Base-by-base conservation (phyloP, 768 basidiomycete species). In the Leccinum subgranulosum region DNA sequence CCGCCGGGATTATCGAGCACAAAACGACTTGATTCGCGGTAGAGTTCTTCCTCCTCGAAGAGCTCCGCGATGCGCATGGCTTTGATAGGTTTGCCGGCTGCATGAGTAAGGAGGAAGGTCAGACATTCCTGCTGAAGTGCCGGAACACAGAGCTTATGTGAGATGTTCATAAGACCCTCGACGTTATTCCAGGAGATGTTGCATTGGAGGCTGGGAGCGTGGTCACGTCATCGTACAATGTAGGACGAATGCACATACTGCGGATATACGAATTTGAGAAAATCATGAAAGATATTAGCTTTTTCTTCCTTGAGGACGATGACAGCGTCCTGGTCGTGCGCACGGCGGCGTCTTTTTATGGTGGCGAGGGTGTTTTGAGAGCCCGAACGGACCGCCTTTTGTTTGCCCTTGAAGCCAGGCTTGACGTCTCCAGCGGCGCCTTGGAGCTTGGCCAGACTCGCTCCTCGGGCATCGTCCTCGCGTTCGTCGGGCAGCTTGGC, bases 181-280 rank as follows among this genome's bases (percentile, higher is more conserved):
- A 93, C 95, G 70, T 97, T 97, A 64, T 92, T 90, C 92, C 94
- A 98, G 0, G 92, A 89, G 54, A 96, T 94, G 9, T 91, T 91
- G 74, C 94, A 96, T 61, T 94, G 90, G 54, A 95, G 78, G 61
- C 89, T 91, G 64, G 46, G n/a, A 23, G 41, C 39, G 51, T 33
- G 51, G 31, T 63, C 9, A 58, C 49, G 36, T 49, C 34, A 51
- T 49, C 36, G 56, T 12, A 2, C 53, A 48, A 9, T 25, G 9
- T 15, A 41, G 2, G 34, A 54, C 17, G 27, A 14, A 54, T 9
- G 41, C 15, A 74, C 88, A 66, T 73, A 94, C 93, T 95, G 90
- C 19, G 94, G 94, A 71, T 97, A 96, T 52, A 94, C 84, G 69
- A 87, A 95, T 76, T 90, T 92, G 57, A 97, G 81, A 69, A 96